Conservation (phyloP, 75 land plant genomes). For the Pinus tabuliformis region DNA sequence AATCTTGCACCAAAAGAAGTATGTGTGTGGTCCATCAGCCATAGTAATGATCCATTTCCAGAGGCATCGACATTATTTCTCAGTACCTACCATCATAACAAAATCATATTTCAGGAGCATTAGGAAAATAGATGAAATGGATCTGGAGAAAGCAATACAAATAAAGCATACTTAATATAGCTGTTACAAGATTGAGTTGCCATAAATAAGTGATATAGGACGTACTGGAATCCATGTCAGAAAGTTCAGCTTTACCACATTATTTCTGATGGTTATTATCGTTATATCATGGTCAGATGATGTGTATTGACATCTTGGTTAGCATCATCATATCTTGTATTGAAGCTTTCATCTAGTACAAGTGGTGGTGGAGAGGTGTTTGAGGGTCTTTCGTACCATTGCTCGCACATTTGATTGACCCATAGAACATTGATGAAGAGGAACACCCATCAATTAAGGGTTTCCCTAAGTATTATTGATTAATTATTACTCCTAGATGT, state of each 20-base stretch:
- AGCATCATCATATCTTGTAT: too few relatives aligned
- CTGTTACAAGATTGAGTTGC: neutral
- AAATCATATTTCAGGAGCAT: neutral
- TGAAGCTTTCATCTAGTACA: too few relatives aligned
- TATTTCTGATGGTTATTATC: too few relatives aligned
- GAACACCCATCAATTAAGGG: too few relatives aligned
- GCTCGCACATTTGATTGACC: too few relatives aligned
- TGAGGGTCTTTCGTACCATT: too few relatives aligned
- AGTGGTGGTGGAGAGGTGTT: too few relatives aligned
- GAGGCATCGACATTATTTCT: conserved; percentile 76
- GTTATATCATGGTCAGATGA: too few relatives aligned
- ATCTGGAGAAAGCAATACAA: neutral
- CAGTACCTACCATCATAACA: conserved; percentile 48
- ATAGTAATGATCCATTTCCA: conserved; percentile 73
- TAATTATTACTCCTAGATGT: too few relatives aligned
- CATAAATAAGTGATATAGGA: neutral
- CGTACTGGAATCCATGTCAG: neutral
- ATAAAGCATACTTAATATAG: neutral
- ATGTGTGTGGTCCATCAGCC: conserved; percentile 76
- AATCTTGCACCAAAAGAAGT: conserved; percentile 93
- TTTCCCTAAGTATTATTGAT: too few relatives aligned
- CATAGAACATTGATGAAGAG: too few relatives aligned
- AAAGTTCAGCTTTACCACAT: neutral
- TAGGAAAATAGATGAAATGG: neutral
- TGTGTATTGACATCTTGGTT: too few relatives aligned